Percentiles rank a stretch among this genome's conserved stretches.
phyloP scores from a whole-genome alignment of 116 monocot species.

The Phalaenopsis hybrid region DNA sequence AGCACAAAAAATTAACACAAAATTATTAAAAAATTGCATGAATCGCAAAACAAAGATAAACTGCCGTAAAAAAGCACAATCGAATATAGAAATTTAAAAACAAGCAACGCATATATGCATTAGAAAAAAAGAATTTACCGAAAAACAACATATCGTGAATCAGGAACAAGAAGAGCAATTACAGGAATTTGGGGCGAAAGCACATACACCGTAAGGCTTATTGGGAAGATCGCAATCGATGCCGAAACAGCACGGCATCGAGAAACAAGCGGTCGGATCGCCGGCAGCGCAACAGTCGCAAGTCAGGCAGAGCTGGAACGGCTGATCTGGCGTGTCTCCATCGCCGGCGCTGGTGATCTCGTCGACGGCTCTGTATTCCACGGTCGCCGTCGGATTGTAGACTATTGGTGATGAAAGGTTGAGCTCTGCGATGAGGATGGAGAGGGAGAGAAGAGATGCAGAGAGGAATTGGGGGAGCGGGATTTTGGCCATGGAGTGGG shows the following conservation, averaged over 20 bases:
- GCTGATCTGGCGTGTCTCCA: not conserved
- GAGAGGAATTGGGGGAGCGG: not conserved
- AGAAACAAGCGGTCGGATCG: slow-evolving; percentile 32
- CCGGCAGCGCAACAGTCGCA: slow-evolving; percentile 53
- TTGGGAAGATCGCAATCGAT: slow-evolving; percentile 64
- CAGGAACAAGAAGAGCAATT: slow-evolving; percentile 24
- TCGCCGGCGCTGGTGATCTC: not conserved
- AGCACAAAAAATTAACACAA: too few relatives aligned
- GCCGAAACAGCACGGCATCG: slow-evolving; percentile 63
- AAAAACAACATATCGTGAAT: not conserved
- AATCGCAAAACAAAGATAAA: too few relatives aligned
- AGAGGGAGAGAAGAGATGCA: not conserved
- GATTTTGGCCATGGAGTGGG: not conserved
- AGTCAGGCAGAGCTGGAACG: slow-evolving; percentile 47
- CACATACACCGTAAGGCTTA: slow-evolving; percentile 74
- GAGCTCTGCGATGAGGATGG: not conserved
- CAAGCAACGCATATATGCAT: too few relatives aligned
- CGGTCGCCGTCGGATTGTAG: not conserved
- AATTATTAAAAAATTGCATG: too few relatives aligned
- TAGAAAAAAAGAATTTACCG: too few relatives aligned
- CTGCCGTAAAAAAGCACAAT: too few relatives aligned
- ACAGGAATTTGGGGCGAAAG: slow-evolving; percentile 49
- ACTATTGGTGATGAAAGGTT: not conserved
- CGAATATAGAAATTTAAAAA: too few relatives aligned
- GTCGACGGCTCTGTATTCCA: slow-evolving; percentile 4